Evolutionary conservation across 345 rosid genomes (phyloP), one percentile per base, ranked within the genome.

Genomic region (Erucastrum elatum): DNA sequence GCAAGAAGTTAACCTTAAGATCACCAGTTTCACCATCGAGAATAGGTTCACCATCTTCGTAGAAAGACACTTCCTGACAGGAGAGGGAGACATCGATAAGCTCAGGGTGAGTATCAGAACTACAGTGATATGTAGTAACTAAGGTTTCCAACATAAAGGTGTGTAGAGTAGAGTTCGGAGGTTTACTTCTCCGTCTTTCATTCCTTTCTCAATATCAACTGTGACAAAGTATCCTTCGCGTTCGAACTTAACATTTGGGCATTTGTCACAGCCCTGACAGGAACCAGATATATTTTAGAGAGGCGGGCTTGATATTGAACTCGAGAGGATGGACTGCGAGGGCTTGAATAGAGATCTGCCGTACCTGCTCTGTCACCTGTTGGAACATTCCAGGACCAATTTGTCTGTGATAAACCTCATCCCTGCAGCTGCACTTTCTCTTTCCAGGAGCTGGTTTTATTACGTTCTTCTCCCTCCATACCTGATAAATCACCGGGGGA

Each of bases 381-480:
- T 96, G 98, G 85, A 91, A 96, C 98, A 96, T 96, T 71, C 99
- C 98, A 4, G 98, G 98, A 82, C 98, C 99, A 80, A 96, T 90
- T 87, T 96, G 99, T 83, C 85, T 90, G 85, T 93, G 99, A 70
- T 91, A 93, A 71, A 96, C 95, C 86, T 96, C 96, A 83, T 96
- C n/a, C 93, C 95, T 91, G 83, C 99, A 96, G 81, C 93, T 93
- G 74, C 99, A 96, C 34, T 85, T 88, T 81, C 98, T 82, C 86
- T 93, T 96, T 10, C 98, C 99, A 4, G 97, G 91, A 71, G 99
- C 98, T 77, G 95, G 90, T 83, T 91, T 96, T 41, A 96, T 82
- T 6, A 87, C 86, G 75, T 96, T 96, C 86, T 93, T 93, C 83
- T 90, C 99, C 86, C 99, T 88, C 98, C 99, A 96, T 67, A 96